Evolutionary conservation across 106 monocot genomes (phyloP), one percentile per base, ranked within the genome.

Genomic region (Agapanthus africanus): DNA sequence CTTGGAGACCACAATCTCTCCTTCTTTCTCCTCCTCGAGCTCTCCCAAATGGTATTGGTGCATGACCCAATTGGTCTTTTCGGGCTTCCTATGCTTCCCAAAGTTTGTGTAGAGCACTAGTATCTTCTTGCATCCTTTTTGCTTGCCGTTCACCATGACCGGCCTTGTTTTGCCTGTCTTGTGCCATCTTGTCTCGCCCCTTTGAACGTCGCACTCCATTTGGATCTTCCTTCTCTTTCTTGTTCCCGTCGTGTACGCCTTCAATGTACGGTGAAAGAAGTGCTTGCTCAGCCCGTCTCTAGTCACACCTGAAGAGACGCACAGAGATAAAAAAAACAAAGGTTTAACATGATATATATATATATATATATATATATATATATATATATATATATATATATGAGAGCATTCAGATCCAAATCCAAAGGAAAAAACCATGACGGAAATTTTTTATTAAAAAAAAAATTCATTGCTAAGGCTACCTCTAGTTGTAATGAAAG

Each of bases 1-100:
- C 73, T 97, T 97, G 0, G 92, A 97, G 23, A 97, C 92, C 16
- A 97, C 92, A 0, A 97, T 84, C 77, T 97, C 97, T 1, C 94
- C 94, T 30, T 95, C 94, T 68, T 71, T 85, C 79, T 95, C 94
- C 79, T 95, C 94, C 61, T 91, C 85, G 2, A 71, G 70, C 66
- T 82, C 82, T 10, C 94, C 94, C 1, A 95, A 66, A 56, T 95
- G 94, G 75, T 97, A 97, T 74, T 97, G 97, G 71, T 97, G 97
- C 97, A 92, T 97, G 39, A 97, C 97, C 97, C 94, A 95, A 62
- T 91, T 95, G 5, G 94, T 95, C 81, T 95, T 95, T 77, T 90
- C 85, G 9, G 94, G 91, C 65, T 88, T 95, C 64, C 79, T 52
- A 47, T 87, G 87, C 75, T 95, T 95, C 25, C 90, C 90, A n/a